Evolutionary conservation across 2,329 filamentous ascomycete species (phyloP).

Genomic region (Verticillium alfalfae): DNA sequence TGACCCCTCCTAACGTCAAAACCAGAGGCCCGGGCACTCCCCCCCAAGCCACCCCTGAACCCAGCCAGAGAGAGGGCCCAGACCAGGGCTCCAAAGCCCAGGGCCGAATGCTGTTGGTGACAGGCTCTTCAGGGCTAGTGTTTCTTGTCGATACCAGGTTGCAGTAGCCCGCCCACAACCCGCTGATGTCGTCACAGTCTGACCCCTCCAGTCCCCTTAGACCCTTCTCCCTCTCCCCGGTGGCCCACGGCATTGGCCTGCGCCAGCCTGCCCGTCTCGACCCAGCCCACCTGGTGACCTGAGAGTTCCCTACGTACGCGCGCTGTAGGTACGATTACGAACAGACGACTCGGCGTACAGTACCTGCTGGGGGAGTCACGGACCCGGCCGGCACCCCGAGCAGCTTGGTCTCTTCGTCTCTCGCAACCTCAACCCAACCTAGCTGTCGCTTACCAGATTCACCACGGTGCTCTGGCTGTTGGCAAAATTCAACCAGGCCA

Average conservation of each 20-base stretch:
- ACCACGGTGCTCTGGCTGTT: too few relatives aligned
- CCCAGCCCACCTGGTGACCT: not conserved
- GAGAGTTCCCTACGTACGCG: not conserved
- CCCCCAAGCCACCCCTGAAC: too few relatives aligned
- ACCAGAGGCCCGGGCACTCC: too few relatives aligned
- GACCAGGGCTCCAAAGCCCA: too few relatives aligned
- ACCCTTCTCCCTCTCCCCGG: not conserved
- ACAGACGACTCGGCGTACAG: too few relatives aligned
- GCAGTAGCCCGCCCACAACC: not conserved
- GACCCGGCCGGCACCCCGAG: not conserved
- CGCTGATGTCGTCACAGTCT: not conserved
- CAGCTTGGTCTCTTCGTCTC: not conserved
- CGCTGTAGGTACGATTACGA: not conserved
- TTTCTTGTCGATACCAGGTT: not conserved
- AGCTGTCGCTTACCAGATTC: too few relatives aligned
- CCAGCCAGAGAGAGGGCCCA: too few relatives aligned
- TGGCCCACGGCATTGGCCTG: not conserved
- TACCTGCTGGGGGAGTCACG: not conserved
- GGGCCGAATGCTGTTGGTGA: too few relatives aligned
- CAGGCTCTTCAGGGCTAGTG: too few relatives aligned
- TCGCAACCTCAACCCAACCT: too few relatives aligned
- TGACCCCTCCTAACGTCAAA: too few relatives aligned
- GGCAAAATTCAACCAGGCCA: too few relatives aligned
- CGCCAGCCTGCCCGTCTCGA: not conserved
- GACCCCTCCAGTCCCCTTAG: not conserved